Percentiles rank a stretch among this genome's conserved stretches.
These are phyloP conservation scores for Cryptosporidium sp. DNA, from an alignment of 169 alveolate genomes.

Conservation along the genomic window DNA sequence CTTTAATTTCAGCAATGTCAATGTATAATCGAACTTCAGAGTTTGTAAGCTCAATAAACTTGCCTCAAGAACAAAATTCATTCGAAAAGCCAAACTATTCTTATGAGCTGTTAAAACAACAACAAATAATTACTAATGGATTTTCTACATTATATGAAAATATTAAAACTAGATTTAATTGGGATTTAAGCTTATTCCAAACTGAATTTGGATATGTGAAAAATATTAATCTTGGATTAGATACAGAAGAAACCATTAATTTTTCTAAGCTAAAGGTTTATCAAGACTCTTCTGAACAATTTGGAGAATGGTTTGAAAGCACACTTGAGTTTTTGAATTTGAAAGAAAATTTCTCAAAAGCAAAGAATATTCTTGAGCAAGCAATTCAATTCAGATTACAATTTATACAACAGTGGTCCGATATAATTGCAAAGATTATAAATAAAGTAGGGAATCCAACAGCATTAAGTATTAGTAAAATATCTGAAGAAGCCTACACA, in stretches of 20 bases:
- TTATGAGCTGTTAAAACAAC: neutral
- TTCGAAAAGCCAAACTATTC: slow-evolving; percentile 7
- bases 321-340: slow-evolving; percentile 31
- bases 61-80: slow-evolving; percentile 9
- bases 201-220: slow-evolving; percentile 54
- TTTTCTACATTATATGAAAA: slow-evolving; percentile 31
- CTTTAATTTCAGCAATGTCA: slow-evolving; percentile 48
- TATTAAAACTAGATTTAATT: slow-evolving; percentile 35
- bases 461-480: slow-evolving; percentile 30
- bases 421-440: slow-evolving; percentile 19
- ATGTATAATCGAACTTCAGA: slow-evolving; percentile 55
- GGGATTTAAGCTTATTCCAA: slow-evolving; percentile 38
- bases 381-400: slow-evolving; percentile 40
- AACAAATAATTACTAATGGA: neutral
- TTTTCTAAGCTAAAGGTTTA: slow-evolving; percentile 15
- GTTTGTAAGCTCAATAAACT: slow-evolving; percentile 11
- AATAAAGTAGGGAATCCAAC: slow-evolving; percentile 47
- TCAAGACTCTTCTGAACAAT: neutral
- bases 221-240: slow-evolving; percentile 7
- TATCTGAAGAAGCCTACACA: slow-evolving; percentile 29
- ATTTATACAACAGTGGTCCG: slow-evolving; percentile 61
- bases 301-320: slow-evolving; percentile 40
- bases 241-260: slow-evolving; percentile 19
- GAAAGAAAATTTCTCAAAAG: neutral
- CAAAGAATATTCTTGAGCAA: slow-evolving; percentile 37